Base-by-base conservation (phyloP, 2,329 filamentous ascomycete genomes). In the Calcarisporium arbuscula region DNA sequence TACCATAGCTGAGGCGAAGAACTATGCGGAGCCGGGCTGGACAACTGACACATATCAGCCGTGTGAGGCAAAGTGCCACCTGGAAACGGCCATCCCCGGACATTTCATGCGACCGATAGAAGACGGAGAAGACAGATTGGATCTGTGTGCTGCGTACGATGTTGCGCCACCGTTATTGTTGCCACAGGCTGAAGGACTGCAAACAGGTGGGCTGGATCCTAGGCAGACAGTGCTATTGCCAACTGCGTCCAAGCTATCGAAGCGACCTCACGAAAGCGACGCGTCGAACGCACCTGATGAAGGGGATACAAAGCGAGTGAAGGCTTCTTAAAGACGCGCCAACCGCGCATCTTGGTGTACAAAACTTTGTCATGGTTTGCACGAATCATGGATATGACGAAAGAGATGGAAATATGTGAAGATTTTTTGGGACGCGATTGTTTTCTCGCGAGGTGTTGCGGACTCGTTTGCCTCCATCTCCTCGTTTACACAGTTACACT, bases 1-100 rank as follows among this genome's bases (percentile, higher is more conserved):
- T 34, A 62, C 58, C 23, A 53, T 62, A 29, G 59, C 59, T 4
- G 59, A 62, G 36, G 59, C 59, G 23, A 62, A 61, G 38, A 62
- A 62, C 32, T 62, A 62, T 32, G 59, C 59, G 15, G 59, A 61
- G 22, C 40, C 43, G 9, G 45, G 43, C n/a, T 62, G 59, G 59
- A 56, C 45, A 8, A 53, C 53, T 6, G 52, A 53, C 19, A 52
- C 48, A 4, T 62, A 62, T 33, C 53, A 58, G 35, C 52, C 58
- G 9, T 62, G 59, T 20, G 43, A 58, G 18, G 35, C 28, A 15
- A 52, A 45, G 16, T 62, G 59, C 30, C 45, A 51, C 23, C 49
- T 62, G 14, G 47, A 41, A 12, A 62, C 57, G 17, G 58, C 58
- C 5, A 62, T 62, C 25, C 58, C 59, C 2, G 53, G 53, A 1